Evolutionary conservation across 73 alveolate genomes (phyloP).

Genomic region (Effrenium voratum): DNA sequence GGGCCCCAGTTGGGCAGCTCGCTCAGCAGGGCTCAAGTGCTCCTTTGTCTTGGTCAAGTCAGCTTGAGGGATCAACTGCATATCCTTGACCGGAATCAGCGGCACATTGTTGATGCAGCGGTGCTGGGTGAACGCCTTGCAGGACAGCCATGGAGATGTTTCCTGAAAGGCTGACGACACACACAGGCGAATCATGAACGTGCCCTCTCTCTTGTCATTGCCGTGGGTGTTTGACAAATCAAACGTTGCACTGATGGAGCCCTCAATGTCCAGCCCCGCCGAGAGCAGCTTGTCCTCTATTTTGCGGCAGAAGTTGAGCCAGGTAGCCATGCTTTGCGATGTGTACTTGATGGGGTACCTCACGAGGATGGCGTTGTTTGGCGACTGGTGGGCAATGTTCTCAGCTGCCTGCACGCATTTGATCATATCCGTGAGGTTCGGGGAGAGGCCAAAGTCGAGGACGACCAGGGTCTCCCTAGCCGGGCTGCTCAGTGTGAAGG

Average conservation of each 20-base stretch:
- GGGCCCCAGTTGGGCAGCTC: not conserved
- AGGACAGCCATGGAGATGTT: not conserved
- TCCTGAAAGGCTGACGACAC: too few species aligned
- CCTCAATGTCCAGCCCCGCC: not conserved
- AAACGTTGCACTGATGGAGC: not conserved
- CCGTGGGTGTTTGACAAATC: not conserved
- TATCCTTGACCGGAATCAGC: not conserved
- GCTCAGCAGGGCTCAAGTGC: not conserved
- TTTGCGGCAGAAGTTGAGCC: not conserved
- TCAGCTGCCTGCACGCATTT: not conserved
- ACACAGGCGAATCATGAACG: constrained; percentile 3
- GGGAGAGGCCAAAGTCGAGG: constrained; percentile 15
- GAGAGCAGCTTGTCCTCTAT: not conserved
- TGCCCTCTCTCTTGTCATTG: not conserved
- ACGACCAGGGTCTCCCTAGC: too few species aligned
- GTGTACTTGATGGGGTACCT: not conserved
- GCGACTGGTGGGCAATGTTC: not conserved
- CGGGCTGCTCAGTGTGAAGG: too few species aligned
- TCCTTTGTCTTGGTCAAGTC: not conserved
- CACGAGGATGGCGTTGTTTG: not conserved
- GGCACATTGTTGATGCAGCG: not conserved
- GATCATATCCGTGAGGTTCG: not conserved
- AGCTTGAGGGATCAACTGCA: not conserved
- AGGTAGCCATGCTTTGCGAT: not conserved
- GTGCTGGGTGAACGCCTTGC: not conserved